phyloP scores from a whole-genome alignment of 495 filamentous ascomycete genomes.

The Xanthoparmelia taractica region DNA sequence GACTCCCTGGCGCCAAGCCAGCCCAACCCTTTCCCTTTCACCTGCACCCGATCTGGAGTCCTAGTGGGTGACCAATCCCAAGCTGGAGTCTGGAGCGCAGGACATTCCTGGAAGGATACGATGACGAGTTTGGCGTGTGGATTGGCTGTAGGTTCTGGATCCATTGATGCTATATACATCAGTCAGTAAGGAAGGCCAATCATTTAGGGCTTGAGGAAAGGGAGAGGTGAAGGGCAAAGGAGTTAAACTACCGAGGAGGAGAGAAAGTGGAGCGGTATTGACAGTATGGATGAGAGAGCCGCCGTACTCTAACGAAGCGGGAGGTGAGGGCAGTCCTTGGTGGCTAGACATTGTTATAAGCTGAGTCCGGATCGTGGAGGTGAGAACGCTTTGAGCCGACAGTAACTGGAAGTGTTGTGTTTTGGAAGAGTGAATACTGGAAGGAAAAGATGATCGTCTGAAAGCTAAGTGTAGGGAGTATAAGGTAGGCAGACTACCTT shows the following conservation, averaged over 20 bases:
- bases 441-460: neutral
- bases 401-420: neutral
- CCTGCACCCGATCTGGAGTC: neutral
- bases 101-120: neutral
- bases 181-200: neutral
- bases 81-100: neutral
- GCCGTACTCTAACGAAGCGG: neutral
- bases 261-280: neutral
- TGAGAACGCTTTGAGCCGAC: neutral
- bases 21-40: neutral
- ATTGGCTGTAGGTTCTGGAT: neutral
- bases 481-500: neutral
- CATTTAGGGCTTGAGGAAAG: neutral
- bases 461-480: neutral
- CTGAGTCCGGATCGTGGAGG: neutral
- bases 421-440: neutral
- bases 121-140: neutral
- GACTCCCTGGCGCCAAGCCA: neutral
- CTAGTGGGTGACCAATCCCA: too few relatives aligned
- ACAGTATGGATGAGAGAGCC: neutral
- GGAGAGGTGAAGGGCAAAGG: neutral
- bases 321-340: neutral
- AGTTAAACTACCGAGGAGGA: neutral
- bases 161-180: neutral
- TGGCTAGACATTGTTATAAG: neutral